phyloP scores from a whole-genome alignment of 768 basidiomycete genomes.

The Tricholoma sp. region DNA sequence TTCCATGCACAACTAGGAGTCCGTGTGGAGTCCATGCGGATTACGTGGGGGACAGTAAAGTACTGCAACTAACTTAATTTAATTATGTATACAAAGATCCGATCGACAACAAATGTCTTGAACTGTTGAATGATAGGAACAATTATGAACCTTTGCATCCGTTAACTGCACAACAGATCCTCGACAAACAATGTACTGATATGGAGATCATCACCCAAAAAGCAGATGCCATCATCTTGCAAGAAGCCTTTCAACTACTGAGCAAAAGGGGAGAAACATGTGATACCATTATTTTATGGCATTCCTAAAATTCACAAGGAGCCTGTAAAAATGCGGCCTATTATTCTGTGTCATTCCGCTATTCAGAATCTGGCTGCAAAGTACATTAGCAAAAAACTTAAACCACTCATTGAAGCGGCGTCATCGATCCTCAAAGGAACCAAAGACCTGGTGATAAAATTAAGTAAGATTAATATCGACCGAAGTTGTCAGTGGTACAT shows the following conservation, averaged over 20 bases:
- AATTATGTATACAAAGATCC: too few species aligned
- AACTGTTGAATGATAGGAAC: background rate
- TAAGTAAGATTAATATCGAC: constrained; percentile 13
- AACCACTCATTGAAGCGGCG: too few species aligned
- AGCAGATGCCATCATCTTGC: background rate
- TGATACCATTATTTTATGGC: constrained; percentile 11
- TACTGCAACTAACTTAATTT: too few species aligned
- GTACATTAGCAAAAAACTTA: too few species aligned
- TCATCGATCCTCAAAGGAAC: constrained; percentile 19
- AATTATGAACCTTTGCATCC: background rate
- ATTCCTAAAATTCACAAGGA: too few species aligned
- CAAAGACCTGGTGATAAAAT: constrained; percentile 25
- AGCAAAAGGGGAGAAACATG: background rate
- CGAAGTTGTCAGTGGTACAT: background rate
- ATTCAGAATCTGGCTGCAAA: constrained; percentile 22
- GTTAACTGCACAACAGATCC: background rate
- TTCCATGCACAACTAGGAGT: too few species aligned
- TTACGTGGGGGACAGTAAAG: too few species aligned
- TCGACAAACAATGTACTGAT: background rate
- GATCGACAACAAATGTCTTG: background rate
- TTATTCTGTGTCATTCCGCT: constrained; percentile 25
- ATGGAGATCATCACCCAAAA: background rate
- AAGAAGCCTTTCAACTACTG: background rate
- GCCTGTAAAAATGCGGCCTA: constrained; percentile 25
- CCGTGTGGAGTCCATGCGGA: too few species aligned